Conservation (phyloP, 768 basidiomycete species). For the Kwoniella dendrophila region DNA sequence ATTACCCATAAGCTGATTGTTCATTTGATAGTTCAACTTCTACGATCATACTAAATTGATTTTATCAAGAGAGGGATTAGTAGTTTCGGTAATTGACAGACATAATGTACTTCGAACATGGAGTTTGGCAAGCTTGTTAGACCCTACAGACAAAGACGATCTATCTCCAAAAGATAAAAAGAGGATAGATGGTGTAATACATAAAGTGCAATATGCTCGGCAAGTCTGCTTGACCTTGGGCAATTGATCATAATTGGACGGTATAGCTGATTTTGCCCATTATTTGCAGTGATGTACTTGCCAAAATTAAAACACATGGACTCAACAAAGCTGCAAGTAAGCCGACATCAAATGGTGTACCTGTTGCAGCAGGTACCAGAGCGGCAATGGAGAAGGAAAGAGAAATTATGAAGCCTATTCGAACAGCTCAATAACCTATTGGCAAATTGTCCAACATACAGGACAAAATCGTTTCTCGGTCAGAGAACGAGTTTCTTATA, state of each 20-base stretch:
- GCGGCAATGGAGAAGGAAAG: conserved; percentile 16
- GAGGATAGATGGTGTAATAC: conserved; percentile 41
- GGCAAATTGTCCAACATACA: neutral
- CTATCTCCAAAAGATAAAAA: conserved; percentile 33
- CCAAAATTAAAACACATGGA: conserved; percentile 28
- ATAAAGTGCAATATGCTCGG: conserved; percentile 47
- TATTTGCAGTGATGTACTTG: conserved; percentile 27
- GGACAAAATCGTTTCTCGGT: neutral
- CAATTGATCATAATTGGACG: neutral
- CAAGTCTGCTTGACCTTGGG: conserved; percentile 13
- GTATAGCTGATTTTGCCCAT: neutral
- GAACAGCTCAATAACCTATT: neutral
- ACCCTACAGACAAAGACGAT: conserved; percentile 27
- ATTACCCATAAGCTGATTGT: neutral
- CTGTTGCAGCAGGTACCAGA: conserved; percentile 13
- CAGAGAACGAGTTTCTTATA: neutral
- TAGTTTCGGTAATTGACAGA: conserved; percentile 90
- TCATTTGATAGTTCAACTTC: conserved; percentile 81
- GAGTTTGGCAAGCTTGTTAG: conserved; percentile 71
- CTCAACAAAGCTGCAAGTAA: neutral
- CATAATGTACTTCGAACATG: conserved; percentile 74
- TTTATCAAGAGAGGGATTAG: conserved; percentile 74
- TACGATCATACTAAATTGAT: conserved; percentile 96
- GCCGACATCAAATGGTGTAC: conserved; percentile 7
- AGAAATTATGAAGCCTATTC: conserved; percentile 24